These are phyloP conservation scores for Hibiscus syriacus DNA, from an alignment of 345 rosid genomes.

Conservation along the genomic window DNA sequence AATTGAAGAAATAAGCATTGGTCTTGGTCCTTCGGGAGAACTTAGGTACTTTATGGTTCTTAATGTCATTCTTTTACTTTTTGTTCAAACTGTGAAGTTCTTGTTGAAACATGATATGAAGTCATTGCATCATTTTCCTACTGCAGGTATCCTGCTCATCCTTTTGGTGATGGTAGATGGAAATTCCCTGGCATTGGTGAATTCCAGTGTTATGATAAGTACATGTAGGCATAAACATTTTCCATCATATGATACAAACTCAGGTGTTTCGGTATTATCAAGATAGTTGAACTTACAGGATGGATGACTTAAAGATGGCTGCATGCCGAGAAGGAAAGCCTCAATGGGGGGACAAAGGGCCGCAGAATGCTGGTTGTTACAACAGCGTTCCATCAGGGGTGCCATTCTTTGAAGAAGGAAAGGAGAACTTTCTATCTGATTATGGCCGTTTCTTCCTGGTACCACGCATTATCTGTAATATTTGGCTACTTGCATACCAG, in stretches of 20 bases:
- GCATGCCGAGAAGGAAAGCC: constrained; percentile 57
- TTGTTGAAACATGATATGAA: constrained; percentile 9
- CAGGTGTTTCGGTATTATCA: constrained; percentile 7
- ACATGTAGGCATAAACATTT: constrained; percentile 36
- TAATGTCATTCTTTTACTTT: neutral
- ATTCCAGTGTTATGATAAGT: constrained; percentile 70
- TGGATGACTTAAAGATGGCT: constrained; percentile 59
- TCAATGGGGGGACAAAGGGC: constrained; percentile 55
- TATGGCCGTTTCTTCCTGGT: constrained; percentile 67
- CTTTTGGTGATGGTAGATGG: constrained; percentile 61
- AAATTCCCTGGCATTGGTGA: constrained; percentile 70
- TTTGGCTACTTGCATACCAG: no score
- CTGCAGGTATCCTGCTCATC: constrained; percentile 66
- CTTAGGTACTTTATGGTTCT: constrained; percentile 37
- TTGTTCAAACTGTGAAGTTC: constrained; percentile 1
- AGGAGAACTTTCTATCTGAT: constrained; percentile 59
- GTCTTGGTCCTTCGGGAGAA: constrained; percentile 70
- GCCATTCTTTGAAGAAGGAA: constrained; percentile 59
- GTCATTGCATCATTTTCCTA: constrained; percentile 14
- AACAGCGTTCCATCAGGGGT: constrained; percentile 50
- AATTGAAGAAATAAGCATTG: constrained; percentile 60
- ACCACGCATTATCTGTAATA: constrained; percentile 3
- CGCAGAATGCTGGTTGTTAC: constrained; percentile 56
- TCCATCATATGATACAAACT: neutral
- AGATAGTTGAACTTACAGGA: constrained; percentile 33